phyloP scores from a whole-genome alignment of 257 asterid genomes.

The Solanum pinnatisectum region DNA sequence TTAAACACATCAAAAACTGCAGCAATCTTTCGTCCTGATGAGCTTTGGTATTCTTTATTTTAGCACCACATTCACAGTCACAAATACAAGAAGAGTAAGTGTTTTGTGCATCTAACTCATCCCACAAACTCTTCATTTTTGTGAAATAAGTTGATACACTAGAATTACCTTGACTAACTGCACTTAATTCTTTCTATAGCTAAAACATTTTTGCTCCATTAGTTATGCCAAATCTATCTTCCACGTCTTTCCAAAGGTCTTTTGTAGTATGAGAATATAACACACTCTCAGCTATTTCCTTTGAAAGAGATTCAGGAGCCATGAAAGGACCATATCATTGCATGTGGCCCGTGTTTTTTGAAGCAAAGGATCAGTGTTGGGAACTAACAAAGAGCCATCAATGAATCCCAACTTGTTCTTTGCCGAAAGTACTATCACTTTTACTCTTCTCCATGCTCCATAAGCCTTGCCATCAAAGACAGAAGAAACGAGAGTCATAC shows the following conservation, averaged over 20 bases:
- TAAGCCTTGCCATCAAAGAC: background rate
- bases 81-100: background rate
- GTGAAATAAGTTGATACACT: background rate
- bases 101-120: too few relatives aligned
- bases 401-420: too few relatives aligned
- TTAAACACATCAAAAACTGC: too few relatives aligned
- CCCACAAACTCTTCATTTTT: background rate
- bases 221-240: background rate
- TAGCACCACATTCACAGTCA: background rate
- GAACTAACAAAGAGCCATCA: too few relatives aligned
- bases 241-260: background rate
- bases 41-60: background rate
- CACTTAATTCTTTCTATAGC: background rate
- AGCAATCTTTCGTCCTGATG: background rate
- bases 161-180: background rate
- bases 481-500: background rate
- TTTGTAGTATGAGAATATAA: background rate
- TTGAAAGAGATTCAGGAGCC: background rate
- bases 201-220: background rate
- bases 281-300: background rate
- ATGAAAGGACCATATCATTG: background rate
- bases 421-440: too few relatives aligned
- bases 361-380: background rate
- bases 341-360: background rate
- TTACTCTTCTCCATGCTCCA: background rate